Evolutionary conservation across 148 eudicot species (phyloP).

Genomic region (Salicornia ramosissima): DNA sequence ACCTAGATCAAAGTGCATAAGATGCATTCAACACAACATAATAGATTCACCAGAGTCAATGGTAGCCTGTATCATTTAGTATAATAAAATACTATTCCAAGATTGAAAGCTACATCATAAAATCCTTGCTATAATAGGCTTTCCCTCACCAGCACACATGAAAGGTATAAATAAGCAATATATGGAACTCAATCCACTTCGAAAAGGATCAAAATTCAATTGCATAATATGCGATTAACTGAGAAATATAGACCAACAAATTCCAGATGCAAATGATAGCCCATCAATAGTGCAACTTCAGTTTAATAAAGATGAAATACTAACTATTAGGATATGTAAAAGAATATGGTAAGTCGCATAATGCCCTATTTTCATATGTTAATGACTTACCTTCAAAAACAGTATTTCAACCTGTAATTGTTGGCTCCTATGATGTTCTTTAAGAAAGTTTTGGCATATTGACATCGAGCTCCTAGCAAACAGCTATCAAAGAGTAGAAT

Average conservation of each 20-base stretch:
- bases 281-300: background rate
- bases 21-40: background rate
- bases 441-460: background rate
- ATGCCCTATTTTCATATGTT: background rate
- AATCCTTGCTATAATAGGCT: background rate
- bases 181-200: background rate
- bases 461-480: constrained; percentile 10
- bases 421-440: background rate
- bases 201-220: background rate
- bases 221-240: background rate
- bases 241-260: constrained; percentile 9
- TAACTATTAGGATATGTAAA: background rate
- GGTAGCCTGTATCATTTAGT: too few species aligned
- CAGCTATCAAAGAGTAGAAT: constrained; percentile 6
- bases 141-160: background rate
- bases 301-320: background rate
- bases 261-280: background rate
- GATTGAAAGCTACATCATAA: background rate
- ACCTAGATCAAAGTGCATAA: background rate
- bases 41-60: background rate
- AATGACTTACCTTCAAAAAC: constrained; percentile 10
- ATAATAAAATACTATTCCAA: background rate
- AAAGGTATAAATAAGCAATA: background rate
- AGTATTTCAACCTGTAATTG: background rate
- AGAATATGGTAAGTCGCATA: background rate